Percentiles rank a stretch among this genome's conserved stretches.
phyloP scores from a whole-genome alignment of 1,284 basidiomycete genomes.

The Lignosus rhinocerotis region DNA sequence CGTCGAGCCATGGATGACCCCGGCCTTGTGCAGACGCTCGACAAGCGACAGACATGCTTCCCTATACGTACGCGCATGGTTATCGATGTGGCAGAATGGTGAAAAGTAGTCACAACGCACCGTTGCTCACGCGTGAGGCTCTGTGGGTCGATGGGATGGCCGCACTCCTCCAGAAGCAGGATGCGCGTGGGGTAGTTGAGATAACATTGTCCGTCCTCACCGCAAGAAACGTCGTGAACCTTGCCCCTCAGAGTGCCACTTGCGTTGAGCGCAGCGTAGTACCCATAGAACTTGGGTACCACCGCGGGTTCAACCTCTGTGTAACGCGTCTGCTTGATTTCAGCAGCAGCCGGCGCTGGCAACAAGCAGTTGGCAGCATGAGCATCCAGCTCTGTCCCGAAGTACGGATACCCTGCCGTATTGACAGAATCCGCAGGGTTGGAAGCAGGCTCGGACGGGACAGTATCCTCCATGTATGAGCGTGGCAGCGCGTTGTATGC shows the following conservation, averaged over 20 bases:
- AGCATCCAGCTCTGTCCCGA: not conserved
- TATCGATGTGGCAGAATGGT: not conserved
- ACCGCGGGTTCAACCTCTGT: constrained; percentile 29
- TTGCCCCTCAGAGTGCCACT: not conserved
- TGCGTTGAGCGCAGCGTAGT: constrained; percentile 40
- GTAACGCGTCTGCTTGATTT: not conserved
- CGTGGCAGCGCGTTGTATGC: constrained; percentile 46
- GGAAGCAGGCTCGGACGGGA: not conserved
- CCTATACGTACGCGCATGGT: not conserved
- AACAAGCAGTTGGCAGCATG: not conserved
- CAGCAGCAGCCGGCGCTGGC: not conserved
- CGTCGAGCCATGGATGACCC: constrained; percentile 42
- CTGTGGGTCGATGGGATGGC: constrained; percentile 33
- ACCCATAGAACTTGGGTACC: constrained; percentile 56
- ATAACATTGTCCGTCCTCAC: not conserved
- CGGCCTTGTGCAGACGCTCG: constrained; percentile 35
- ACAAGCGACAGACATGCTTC: not conserved
- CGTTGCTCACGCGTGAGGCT: constrained; percentile 37
- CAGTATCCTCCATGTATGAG: constrained; percentile 45
- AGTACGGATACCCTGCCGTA: not conserved
- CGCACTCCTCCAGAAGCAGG: constrained; percentile 55
- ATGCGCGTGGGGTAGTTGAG: constrained; percentile 41
- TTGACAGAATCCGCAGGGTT: not conserved
- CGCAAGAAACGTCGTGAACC: not conserved
- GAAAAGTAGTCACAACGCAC: constrained; percentile 21